A percentile compares a stretch with the other conserved stretches of the same genome.
Evolutionary conservation across 83 land plant genomes (phyloP).

Genomic region (Picea abies): DNA sequence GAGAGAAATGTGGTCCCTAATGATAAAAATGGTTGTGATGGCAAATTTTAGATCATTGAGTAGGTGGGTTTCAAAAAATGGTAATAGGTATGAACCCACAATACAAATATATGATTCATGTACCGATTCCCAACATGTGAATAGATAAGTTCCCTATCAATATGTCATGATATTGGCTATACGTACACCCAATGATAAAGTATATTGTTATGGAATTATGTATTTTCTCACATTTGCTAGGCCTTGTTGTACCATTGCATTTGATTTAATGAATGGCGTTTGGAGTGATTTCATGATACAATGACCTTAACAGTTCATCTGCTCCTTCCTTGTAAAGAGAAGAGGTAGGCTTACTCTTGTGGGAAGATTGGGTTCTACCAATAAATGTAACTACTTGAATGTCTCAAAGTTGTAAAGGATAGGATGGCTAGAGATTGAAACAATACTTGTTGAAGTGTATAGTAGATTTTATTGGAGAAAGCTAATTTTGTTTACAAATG

Average conservation of each 20-base stretch:
- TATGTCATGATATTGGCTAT: too few relatives aligned
- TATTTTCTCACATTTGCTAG: too few relatives aligned
- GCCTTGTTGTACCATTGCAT: too few relatives aligned
- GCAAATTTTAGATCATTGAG: slow-evolving; percentile 29
- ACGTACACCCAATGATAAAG: too few relatives aligned
- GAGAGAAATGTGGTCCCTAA: background rate
- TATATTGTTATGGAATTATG: too few relatives aligned
- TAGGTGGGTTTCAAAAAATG: slow-evolving; percentile 48
- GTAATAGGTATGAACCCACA: slow-evolving; percentile 34
- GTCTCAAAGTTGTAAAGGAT: slow-evolving; percentile 49
- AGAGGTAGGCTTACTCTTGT: slow-evolving; percentile 35
- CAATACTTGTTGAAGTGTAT: slow-evolving; percentile 34
- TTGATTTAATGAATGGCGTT: too few relatives aligned
- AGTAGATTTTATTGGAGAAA: slow-evolving; percentile 19
- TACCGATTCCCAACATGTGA: background rate
- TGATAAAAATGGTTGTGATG: background rate
- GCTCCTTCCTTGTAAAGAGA: slow-evolving; percentile 40
- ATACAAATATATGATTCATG: slow-evolving; percentile 48
- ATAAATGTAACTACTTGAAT: slow-evolving; percentile 13
- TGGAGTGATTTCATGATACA: too few relatives aligned
- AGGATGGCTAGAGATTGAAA: slow-evolving; percentile 34
- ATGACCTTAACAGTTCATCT: slow-evolving; percentile 31
- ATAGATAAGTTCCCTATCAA: too few relatives aligned
- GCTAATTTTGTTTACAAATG: slow-evolving; percentile 8
- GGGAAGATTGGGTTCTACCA: slow-evolving; percentile 33